These are phyloP conservation scores for Dioscorea dumetorum DNA, from an alignment of 106 monocot genomes.

Conservation along the genomic window DNA sequence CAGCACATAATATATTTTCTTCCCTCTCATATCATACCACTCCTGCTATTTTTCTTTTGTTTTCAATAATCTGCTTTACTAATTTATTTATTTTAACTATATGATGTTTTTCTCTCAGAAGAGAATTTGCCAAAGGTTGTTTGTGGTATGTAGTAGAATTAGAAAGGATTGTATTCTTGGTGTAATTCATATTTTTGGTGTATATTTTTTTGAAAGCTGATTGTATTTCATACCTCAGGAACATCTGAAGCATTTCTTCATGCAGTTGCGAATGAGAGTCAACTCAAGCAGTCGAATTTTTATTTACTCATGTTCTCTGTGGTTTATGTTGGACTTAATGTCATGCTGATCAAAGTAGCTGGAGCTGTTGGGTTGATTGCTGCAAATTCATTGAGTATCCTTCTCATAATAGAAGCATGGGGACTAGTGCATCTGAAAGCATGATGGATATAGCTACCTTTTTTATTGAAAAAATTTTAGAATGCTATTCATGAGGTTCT, in stretches of 20 bases:
- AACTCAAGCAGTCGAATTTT: conserved; percentile 70
- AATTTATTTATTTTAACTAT: too few relatives aligned
- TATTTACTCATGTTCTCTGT: conserved; percentile 67
- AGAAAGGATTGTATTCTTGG: too few relatives aligned
- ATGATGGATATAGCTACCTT: neutral
- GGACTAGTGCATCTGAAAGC: neutral
- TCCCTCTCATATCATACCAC: too few relatives aligned
- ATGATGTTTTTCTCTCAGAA: too few relatives aligned
- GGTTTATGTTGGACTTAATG: conserved; percentile 59
- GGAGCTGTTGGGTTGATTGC: conserved; percentile 83
- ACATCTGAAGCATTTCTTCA: conserved; percentile 96
- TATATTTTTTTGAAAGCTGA: neutral
- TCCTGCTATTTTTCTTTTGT: too few relatives aligned
- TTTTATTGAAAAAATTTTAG: neutral
- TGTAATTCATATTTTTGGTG: too few relatives aligned
- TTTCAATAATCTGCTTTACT: too few relatives aligned
- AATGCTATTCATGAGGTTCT: neutral
- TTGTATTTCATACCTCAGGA: conserved; percentile 38
- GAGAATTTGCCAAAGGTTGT: too few relatives aligned
- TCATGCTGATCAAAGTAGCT: conserved; percentile 54
- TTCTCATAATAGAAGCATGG: conserved; percentile 8
- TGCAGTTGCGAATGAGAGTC: conserved; percentile 75
- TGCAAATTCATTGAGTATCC: conserved; percentile 95
- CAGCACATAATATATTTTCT: too few relatives aligned
- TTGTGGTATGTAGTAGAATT: too few relatives aligned